phyloP scores from a whole-genome alignment of 306 rosid species.

The Hylodesmum podocarpum region DNA sequence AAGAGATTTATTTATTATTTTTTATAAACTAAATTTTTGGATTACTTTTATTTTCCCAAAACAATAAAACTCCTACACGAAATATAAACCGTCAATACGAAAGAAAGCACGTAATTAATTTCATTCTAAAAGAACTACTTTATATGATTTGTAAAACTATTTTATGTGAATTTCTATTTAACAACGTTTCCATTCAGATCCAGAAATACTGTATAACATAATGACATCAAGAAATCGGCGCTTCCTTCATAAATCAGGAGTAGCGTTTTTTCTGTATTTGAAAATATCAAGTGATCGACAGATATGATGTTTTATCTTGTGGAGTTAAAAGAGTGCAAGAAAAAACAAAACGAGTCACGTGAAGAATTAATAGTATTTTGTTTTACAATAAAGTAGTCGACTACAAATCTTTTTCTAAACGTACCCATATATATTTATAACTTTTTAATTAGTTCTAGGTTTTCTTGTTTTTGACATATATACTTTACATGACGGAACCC shows the following conservation, averaged over 20 bases:
- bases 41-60: neutral
- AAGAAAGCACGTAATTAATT: neutral
- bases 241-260: neutral
- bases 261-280: neutral
- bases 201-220: neutral
- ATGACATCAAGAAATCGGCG: neutral
- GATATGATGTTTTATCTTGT: neutral
- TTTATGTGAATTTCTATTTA: neutral
- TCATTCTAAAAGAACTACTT: neutral
- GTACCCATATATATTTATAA: neutral
- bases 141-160: neutral
- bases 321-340: neutral
- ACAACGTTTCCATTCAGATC: neutral
- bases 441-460: neutral
- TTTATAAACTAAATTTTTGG: too few relatives aligned
- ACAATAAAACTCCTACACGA: neutral
- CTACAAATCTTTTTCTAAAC: neutral
- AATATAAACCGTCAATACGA: neutral
- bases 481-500: neutral
- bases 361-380: neutral
- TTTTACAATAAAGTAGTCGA: neutral
- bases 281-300: neutral
- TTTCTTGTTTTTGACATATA: neutral
- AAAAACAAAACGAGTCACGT: neutral
- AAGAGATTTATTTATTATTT: too few relatives aligned